Conservation (phyloP, 2,329 filamentous ascomycete genomes). For the Byssothecium circinans region DNA sequence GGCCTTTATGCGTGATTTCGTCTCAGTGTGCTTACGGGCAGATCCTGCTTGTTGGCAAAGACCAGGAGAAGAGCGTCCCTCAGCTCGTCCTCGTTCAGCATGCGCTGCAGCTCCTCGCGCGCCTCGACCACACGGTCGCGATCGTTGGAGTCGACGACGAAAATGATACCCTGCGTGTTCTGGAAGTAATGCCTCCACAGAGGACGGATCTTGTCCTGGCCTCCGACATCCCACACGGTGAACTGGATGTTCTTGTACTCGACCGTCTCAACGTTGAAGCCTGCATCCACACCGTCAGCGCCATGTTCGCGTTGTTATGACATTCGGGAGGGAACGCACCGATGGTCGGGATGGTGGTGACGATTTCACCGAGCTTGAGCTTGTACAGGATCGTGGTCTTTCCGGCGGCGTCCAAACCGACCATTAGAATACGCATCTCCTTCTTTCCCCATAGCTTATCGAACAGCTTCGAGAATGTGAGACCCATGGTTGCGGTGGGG, state of each 20-base stretch:
- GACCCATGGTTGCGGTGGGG: slow-evolving; percentile 76
- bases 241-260: slow-evolving; percentile 99
- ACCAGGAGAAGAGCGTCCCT: slow-evolving; percentile 92
- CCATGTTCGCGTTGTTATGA: slow-evolving; percentile 5
- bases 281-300: slow-evolving; percentile 39
- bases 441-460: slow-evolving; percentile 98
- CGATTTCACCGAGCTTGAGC: slow-evolving; percentile 96
- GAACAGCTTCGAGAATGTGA: slow-evolving; percentile 92
- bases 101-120: slow-evolving; percentile 88
- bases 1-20: neutral
- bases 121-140: slow-evolving; percentile 90
- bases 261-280: slow-evolving; percentile 98
- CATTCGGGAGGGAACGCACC: slow-evolving; percentile 49
- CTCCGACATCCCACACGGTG: slow-evolving; percentile 98
- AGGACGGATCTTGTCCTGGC: slow-evolving; percentile 97
- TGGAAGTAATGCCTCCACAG: slow-evolving; percentile 97
- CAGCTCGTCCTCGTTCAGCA: slow-evolving; percentile 97
- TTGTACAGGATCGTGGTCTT: slow-evolving; percentile 99
- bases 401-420: slow-evolving; percentile 95
- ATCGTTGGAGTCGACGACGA: slow-evolving; percentile 96
- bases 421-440: slow-evolving; percentile 98
- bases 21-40: slow-evolving; percentile 65
- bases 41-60: slow-evolving; percentile 99
- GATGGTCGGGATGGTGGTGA: slow-evolving; percentile 97
- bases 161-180: slow-evolving; percentile 96